Base-by-base conservation (phyloP, 768 basidiomycete genomes). In the Mycena galericulata region DNA sequence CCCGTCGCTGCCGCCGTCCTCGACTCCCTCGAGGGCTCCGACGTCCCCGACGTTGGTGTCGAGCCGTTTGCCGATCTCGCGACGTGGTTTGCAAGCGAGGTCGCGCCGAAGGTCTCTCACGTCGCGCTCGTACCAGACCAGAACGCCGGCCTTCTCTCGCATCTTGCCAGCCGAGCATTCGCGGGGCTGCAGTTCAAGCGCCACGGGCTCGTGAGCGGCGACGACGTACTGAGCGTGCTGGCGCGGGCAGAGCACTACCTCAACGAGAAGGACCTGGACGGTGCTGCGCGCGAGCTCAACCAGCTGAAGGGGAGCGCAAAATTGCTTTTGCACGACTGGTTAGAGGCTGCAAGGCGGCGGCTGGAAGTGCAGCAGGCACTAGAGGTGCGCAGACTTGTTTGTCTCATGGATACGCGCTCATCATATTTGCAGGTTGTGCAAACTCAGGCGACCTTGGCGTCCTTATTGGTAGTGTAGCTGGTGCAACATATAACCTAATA, bases 71-170 rank as follows among this genome's bases (percentile, higher is more conserved):
- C 94, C 0, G 92, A 96, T 73, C 89, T 99, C 59, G 86, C 94
- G 6, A 87, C 90, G n/a, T 98, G 97, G 95, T 98, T 98, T 82
- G 84, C 88, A 59, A 87, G 87, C 40, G 89, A 90, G 32, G 93
- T 99, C 47, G 89, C 89, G 2, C 96, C 96, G 18, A 91, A 90
- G 64, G 91, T 98, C 55, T 87, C 92, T 29, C 89, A 88, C 59
- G 96, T 98, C n/a, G 93, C 97, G 9, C 86, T 99, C 54, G 95
- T 98, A 3, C 98, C 98, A 3, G 94, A 97, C 73, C 85, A 91
- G 79, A 87, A 96, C 73, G 96, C 96, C 4, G 96, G 96, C 24
- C 86, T 98, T 43, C 83, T 98, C 15, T 91, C 96, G 2, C 94
- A 95, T 77, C 82, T 98, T 24, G 91, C 94, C 15, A 95, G 93